Conservation (phyloP, 805 yeast species). For the Candida sonorensis region DNA sequence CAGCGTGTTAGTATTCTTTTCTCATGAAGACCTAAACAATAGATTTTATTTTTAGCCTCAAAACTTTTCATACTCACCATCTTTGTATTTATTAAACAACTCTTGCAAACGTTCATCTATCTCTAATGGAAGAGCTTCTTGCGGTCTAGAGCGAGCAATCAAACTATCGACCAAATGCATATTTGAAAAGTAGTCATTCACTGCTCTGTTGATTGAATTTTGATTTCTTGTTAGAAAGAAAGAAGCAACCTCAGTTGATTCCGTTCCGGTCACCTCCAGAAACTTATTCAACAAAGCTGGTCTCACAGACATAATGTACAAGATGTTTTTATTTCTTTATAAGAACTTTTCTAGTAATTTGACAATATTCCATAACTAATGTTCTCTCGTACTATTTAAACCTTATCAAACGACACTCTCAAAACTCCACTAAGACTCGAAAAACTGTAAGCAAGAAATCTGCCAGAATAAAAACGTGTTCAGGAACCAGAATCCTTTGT, state of each 20-base stretch:
- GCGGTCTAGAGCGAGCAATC: slow-evolving; percentile 2
- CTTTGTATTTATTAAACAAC: slow-evolving; percentile 29
- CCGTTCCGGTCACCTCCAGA: slow-evolving; percentile 34
- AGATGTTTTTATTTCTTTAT: too few relatives aligned
- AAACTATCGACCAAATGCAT: slow-evolving; percentile 10
- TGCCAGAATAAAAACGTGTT: background rate
- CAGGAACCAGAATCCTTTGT: slow-evolving; percentile 1
- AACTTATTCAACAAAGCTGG: slow-evolving; percentile 26
- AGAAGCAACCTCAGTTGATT: slow-evolving; percentile 28
- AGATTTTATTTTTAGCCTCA: too few relatives aligned
- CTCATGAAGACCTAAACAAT: too few relatives aligned
- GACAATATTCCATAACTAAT: too few relatives aligned
- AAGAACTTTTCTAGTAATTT: too few relatives aligned
- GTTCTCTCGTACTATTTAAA: too few relatives aligned
- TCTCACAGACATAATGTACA: slow-evolving; percentile 6
- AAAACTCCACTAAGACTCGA: too few relatives aligned
- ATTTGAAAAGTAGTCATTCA: slow-evolving; percentile 19
- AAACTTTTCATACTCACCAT: slow-evolving; percentile 14
- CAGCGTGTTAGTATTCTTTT: too few relatives aligned
- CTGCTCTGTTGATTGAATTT: slow-evolving; percentile 14
- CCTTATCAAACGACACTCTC: too few relatives aligned
- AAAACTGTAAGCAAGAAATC: background rate
- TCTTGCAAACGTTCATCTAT: slow-evolving; percentile 16
- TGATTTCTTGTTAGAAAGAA: slow-evolving; percentile 26
- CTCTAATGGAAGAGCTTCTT: background rate